Conservation (phyloP, 352 stramenopile species). For the Saprolegnia parasitica region DNA sequence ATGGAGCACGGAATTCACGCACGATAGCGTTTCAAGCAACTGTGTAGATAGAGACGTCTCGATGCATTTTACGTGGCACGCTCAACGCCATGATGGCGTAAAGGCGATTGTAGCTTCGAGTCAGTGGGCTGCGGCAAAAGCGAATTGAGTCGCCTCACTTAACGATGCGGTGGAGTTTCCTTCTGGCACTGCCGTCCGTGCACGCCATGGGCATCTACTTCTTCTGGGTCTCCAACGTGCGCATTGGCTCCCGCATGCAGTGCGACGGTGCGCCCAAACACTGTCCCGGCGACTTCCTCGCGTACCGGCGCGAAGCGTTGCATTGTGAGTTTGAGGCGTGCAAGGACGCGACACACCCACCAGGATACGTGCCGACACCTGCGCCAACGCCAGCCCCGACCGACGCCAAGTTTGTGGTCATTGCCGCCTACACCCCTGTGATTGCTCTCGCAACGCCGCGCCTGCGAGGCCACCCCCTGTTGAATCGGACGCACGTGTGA, state of each 20-base stretch:
- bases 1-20: too few relatives aligned
- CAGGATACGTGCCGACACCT: background rate
- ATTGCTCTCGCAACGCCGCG: too few relatives aligned
- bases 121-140: background rate
- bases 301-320: conserved; percentile 10
- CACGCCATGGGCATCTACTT: background rate
- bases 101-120: too few relatives aligned
- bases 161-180: background rate
- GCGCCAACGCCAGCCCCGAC: background rate
- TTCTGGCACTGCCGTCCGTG: background rate
- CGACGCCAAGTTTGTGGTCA: conserved; percentile 3
- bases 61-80: too few relatives aligned
- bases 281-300: background rate
- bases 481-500: too few relatives aligned
- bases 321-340: background rate
- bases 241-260: conserved; percentile 12
- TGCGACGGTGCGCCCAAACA: background rate
- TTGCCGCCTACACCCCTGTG: background rate
- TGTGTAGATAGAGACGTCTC: too few relatives aligned
- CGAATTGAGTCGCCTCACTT: background rate
- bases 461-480: too few relatives aligned
- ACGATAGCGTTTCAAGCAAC: too few relatives aligned
- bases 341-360: background rate
- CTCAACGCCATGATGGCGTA: too few relatives aligned
- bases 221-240: conserved; percentile 7